Base-by-base conservation (phyloP, 768 basidiomycete species). In the Lactarius pseudohatsudake region DNA sequence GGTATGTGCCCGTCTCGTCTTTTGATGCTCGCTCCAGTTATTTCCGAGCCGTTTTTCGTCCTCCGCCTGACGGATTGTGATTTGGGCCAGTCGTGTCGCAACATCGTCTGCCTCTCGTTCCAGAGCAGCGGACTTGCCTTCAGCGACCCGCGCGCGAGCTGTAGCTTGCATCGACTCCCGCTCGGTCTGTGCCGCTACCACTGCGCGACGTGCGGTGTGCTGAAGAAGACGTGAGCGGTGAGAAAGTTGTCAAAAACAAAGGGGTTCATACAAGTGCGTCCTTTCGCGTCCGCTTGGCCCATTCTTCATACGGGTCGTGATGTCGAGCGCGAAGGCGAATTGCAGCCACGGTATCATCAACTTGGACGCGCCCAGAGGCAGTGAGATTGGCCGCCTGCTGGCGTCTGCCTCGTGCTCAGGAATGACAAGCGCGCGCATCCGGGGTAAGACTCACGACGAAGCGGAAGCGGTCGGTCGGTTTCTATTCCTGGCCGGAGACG, bases 91-190 rank as follows among this genome's bases (percentile, higher is more conserved):
- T 30, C 79, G 72, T 1, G 68, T 73, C 59, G 84, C 79, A 0
- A 90, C 81, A 61, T 86, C 84, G 18, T 77, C 77, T 62, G 83
- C 72, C 70, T 90, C 83, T n/a, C 79, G 77, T 18, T 80, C 78
- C 64, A 87, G 80, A 18, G 77, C 73, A 1, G 72, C 74, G 7
- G 79, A n/a, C 75, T 10, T 81, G 79, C 18, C 72, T 45, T 80
- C 59, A 65, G 71, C 63, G 1, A 71, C 68, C 34, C 54, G 61
- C 6, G 65, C 58, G 40, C 69, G 74, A 36, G 73, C 71, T 50
- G 65, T 61, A 0, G 43, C 64, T 22, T 71, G 75, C 36, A 53
- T 68, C 9, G 66, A 58, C 18, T 64, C 53, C 45, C 70, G 69
- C 54, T 74, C 66, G 3, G 57, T 47, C 28, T 69, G 72, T 16